A percentile compares a stretch with the other conserved stretches of the same genome.
Evolutionary conservation across 441 rosid genomes (phyloP).

Genomic region (Oxalis stricta): DNA sequence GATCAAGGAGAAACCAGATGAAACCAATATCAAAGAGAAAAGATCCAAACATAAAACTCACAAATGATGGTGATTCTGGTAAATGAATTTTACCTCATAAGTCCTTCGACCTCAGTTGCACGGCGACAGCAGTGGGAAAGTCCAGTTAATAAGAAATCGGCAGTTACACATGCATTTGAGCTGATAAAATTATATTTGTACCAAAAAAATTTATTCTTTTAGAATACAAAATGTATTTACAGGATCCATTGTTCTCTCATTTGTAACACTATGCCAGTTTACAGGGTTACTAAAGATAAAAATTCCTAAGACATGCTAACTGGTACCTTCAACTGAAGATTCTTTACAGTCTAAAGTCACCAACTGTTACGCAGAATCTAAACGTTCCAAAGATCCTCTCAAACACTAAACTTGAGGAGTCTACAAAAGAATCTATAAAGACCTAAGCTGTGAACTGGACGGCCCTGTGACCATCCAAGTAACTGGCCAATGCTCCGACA

Average conservation of each 20-base stretch:
- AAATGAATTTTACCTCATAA: no score
- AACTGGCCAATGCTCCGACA: slow-evolving; percentile 45
- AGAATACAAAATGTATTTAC: slow-evolving; percentile 69
- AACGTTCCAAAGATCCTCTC: slow-evolving; percentile 40
- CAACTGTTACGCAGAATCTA: slow-evolving; percentile 48
- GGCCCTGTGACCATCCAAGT: slow-evolving; percentile 33
- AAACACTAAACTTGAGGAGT: slow-evolving; percentile 30
- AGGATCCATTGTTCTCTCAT: slow-evolving; percentile 49
- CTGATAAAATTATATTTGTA: no score
- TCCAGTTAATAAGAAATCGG: no score
- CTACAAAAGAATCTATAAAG: slow-evolving; percentile 69
- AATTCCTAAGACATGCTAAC: slow-evolving; percentile 37
- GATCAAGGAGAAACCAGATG: no score
- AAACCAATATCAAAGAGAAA: no score
- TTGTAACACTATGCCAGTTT: slow-evolving; percentile 38
- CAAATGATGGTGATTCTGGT: no score
- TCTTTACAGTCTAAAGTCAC: slow-evolving; percentile 47
- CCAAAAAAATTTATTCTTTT: slow-evolving; percentile 50
- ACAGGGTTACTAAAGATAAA: slow-evolving; percentile 39
- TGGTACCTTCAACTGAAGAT: slow-evolving; percentile 29
- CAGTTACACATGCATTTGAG: no score
- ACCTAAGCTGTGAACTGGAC: slow-evolving; percentile 45
- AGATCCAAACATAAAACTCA: no score
- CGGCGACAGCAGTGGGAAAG: no score
- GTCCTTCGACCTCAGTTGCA: no score